Conservation (phyloP, 768 basidiomycete genomes). For the Tulasnella sp. region DNA sequence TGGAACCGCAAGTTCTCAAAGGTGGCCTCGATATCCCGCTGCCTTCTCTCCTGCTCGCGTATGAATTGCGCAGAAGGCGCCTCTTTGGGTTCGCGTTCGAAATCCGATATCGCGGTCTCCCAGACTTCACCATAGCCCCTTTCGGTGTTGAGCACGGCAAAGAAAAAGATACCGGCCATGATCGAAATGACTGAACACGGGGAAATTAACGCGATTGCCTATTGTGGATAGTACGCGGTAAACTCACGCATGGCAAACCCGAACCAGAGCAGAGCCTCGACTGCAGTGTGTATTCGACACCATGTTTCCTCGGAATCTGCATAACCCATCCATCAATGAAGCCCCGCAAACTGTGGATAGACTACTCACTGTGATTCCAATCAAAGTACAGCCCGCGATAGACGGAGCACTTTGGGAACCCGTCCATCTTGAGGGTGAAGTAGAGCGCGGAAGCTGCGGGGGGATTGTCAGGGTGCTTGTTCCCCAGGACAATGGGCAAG, state of each 20-base stretch:
- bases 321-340: neutral
- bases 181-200: neutral
- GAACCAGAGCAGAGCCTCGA: neutral
- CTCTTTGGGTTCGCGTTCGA: neutral
- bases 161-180: neutral
- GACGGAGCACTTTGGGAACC: slow-evolving; percentile 7
- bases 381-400: neutral
- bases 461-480: neutral
- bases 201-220: neutral
- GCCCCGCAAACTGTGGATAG: neutral
- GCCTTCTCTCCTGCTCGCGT: neutral
- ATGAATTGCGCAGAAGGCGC: neutral
- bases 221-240: neutral
- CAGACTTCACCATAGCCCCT: neutral
- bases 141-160: neutral
- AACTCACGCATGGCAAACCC: slow-evolving; percentile 6
- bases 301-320: slow-evolving; percentile 5
- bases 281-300: slow-evolving; percentile 4
- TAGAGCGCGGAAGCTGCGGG: slow-evolving; percentile 4
- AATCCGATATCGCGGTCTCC: slow-evolving; percentile 6
- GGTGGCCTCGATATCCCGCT: neutral
- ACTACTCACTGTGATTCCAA: slow-evolving; percentile 10
- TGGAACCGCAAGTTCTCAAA: neutral
- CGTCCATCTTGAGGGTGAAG: slow-evolving; percentile 1
- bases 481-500: neutral